These are phyloP conservation scores for Globisporangium rhizosaccharum DNA, from an alignment of 352 stramenopile species.

Conservation along the genomic window DNA sequence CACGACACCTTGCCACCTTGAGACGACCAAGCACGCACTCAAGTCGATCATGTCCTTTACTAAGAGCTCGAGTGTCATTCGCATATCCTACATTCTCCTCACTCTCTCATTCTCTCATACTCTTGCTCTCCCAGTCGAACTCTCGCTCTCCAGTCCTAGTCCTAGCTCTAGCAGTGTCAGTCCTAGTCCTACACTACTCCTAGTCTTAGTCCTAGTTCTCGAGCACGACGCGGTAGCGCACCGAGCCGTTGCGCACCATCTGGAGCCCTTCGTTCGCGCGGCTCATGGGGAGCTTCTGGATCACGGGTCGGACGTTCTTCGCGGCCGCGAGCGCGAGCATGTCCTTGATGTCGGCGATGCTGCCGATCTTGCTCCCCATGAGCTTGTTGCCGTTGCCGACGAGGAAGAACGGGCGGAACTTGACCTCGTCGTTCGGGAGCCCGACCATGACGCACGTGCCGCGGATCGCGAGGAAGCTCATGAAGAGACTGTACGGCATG, in stretches of 20 bases:
- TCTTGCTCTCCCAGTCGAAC: no score
- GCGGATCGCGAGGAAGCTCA: conserved; percentile 36
- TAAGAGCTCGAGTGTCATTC: no score
- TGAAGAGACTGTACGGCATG: conserved; percentile 36
- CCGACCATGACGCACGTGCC: conserved; percentile 61
- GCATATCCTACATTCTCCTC: no score
- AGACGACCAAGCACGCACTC: no score
- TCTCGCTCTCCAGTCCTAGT: no score
- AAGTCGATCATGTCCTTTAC: no score
- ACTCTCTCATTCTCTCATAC: no score
- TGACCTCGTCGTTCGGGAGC: conserved; percentile 32
- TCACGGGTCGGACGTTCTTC: conserved; percentile 60
- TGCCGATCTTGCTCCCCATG: conserved; percentile 55
- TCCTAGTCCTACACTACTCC: conserved; percentile 11
- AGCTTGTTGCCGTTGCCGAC: conserved; percentile 37
- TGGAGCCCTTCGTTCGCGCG: conserved; percentile 34
- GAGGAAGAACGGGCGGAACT: conserved; percentile 11
- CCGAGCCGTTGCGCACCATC: conserved; percentile 30
- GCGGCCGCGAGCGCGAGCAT: conserved; percentile 13
- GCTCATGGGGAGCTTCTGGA: conserved; percentile 41
- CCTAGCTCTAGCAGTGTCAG: no score
- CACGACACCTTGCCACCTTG: no score
- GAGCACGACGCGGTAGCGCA: conserved; percentile 41
- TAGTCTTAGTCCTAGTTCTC: conserved; percentile 23
- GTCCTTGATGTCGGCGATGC: conserved; percentile 48